Conservation (phyloP, 208 protist genomes). For the Crithidia expoeki region DNA sequence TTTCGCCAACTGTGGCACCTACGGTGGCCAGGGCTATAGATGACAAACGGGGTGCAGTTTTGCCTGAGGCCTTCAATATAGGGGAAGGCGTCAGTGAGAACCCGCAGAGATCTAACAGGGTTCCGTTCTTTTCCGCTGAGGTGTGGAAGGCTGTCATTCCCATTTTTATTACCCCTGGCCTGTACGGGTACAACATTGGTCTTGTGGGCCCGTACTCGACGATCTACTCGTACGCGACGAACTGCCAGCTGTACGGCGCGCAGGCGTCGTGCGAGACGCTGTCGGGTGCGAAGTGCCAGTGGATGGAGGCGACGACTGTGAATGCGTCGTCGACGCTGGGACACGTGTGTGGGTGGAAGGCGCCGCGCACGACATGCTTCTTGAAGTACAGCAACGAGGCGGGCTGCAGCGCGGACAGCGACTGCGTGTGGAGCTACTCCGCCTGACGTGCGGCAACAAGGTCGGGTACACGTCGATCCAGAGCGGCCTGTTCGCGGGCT, state of each 20-base stretch:
- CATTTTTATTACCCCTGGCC: slow-evolving; percentile 30
- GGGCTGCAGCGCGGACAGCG: slow-evolving; percentile 19
- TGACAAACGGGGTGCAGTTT: background rate
- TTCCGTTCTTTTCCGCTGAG: background rate
- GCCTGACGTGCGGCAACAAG: slow-evolving; percentile 23
- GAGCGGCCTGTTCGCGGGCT: slow-evolving; percentile 39
- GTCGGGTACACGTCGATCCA: slow-evolving; percentile 36
- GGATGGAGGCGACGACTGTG: slow-evolving; percentile 13
- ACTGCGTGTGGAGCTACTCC: slow-evolving; percentile 31
- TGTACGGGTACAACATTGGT: slow-evolving; percentile 50
- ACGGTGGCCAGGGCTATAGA: background rate
- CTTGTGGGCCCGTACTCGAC: slow-evolving; percentile 39
- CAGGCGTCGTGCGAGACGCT: slow-evolving; percentile 21
- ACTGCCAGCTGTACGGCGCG: slow-evolving; percentile 41
- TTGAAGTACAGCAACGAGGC: slow-evolving; percentile 12
- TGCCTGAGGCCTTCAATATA: background rate
- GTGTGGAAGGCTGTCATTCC: slow-evolving; percentile 33
- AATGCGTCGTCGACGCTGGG: slow-evolving; percentile 13
- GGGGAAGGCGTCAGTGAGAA: background rate
- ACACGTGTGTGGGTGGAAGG: slow-evolving; percentile 30
- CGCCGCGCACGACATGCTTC: slow-evolving; percentile 22
- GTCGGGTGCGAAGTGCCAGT: slow-evolving; percentile 22
- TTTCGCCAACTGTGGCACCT: background rate
- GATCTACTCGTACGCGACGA: slow-evolving; percentile 38
- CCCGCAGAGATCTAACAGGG: background rate